phyloP scores from a whole-genome alignment of 192 early-diverging fungal species.

The Obelidium mucronatum region DNA sequence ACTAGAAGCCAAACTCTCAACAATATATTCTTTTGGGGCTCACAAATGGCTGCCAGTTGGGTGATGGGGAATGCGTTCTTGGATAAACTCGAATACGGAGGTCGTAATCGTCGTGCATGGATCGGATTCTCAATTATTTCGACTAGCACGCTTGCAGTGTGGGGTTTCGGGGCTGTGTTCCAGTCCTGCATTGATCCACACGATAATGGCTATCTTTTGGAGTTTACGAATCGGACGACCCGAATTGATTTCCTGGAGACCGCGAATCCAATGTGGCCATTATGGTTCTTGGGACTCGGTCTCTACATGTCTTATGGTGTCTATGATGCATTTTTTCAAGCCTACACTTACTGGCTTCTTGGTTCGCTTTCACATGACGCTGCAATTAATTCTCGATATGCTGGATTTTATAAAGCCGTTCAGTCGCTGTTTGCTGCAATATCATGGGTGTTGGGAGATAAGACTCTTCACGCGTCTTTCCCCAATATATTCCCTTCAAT shows the following conservation, averaged over 20 bases:
- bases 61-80: conserved; percentile 69
- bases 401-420: conserved; percentile 87
- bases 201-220: too few relatives aligned
- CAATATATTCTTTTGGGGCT: conserved; percentile 77
- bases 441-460: conserved; percentile 48
- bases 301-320: conserved; percentile 75
- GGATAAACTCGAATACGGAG: background rate
- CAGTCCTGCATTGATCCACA: conserved; percentile 57
- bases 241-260: conserved; percentile 11
- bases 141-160: conserved; percentile 62
- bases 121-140: conserved; percentile 42
- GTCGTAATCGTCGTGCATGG: background rate
- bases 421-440: conserved; percentile 76
- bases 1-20: conserved; percentile 74
- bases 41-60: conserved; percentile 73
- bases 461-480: background rate
- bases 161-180: conserved; percentile 65
- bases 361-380: conserved; percentile 80
- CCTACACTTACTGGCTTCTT: conserved; percentile 80
- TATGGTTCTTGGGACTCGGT: conserved; percentile 43
- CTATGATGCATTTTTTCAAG: conserved; percentile 81
- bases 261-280: background rate
- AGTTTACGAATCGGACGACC: too few relatives aligned
- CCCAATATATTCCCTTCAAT: background rate
- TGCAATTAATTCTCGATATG: conserved; percentile 38